A percentile compares a stretch with the other conserved stretches of the same genome.
Evolutionary conservation across 495 filamentous ascomycete species (phyloP).

Genomic region (Aspergillus avenaceus): DNA sequence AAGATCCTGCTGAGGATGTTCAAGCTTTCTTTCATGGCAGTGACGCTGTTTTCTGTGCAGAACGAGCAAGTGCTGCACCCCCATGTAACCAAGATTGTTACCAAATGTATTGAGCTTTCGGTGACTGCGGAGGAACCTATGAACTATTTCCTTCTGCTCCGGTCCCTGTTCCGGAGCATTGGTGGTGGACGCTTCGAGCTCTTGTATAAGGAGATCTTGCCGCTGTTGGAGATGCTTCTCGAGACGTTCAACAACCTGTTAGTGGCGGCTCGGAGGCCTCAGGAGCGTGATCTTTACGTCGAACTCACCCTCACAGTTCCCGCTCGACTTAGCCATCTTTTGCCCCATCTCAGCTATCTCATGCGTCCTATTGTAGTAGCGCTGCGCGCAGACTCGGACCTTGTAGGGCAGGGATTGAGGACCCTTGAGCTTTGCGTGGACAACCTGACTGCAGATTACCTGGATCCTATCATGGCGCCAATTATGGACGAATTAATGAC

Average conservation of each 20-base stretch:
- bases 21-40: constrained; percentile 99
- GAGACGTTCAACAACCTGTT: constrained; percentile 95
- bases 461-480: constrained; percentile 98
- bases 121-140: constrained; percentile 95
- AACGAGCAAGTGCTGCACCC: constrained; percentile 95
- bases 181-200: constrained; percentile 96
- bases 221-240: constrained; percentile 92
- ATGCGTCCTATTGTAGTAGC: constrained; percentile 98
- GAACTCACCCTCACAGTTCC: constrained; percentile 96
- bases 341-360: constrained; percentile 94
- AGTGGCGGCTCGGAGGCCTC: constrained; percentile 78
- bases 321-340: constrained; percentile 86
- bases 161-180: constrained; percentile 92
- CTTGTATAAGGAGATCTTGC: constrained; percentile 95
- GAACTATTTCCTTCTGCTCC: constrained; percentile 94
- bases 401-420: constrained; percentile 89
- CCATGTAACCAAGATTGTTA: constrained; percentile 93
- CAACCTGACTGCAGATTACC: constrained; percentile 94
- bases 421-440: constrained; percentile 97
- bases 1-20: constrained; percentile 92
- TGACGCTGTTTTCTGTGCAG: constrained; percentile 88
- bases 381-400: constrained; percentile 81
- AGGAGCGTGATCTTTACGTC: constrained; percentile 92
- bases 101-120: constrained; percentile 91
- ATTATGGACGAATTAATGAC: constrained; percentile 98